Percentiles rank a stretch among this genome's conserved stretches.
Conservation (phyloP, 1,139 yeast species). For the Suhomyces kunorum region DNA sequence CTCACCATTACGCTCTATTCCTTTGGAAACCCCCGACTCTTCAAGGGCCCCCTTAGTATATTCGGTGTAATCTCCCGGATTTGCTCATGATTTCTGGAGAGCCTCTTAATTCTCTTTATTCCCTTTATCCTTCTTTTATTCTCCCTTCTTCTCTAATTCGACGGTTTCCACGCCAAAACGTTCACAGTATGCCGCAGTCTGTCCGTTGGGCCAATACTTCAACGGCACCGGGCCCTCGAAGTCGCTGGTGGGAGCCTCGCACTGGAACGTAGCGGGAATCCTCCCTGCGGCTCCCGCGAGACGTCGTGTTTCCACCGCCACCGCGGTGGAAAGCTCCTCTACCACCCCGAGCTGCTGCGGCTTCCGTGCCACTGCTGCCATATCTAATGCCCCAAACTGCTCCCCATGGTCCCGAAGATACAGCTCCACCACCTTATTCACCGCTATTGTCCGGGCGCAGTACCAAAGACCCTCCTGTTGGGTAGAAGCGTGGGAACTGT, state of each 20-base stretch:
- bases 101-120: no score
- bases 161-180: slow-evolving; percentile 25
- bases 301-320: slow-evolving; percentile 24
- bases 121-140: no score
- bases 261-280: slow-evolving; percentile 28
- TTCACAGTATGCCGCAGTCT: slow-evolving; percentile 35
- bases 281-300: slow-evolving; percentile 20
- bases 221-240: slow-evolving; percentile 18
- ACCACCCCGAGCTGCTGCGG: slow-evolving; percentile 15
- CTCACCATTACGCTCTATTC: no score
- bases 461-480: slow-evolving; percentile 29
- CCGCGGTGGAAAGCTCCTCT: slow-evolving; percentile 24
- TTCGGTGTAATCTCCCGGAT: no score
- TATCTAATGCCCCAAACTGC: slow-evolving; percentile 14
- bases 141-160: no score
- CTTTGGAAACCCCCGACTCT: no score
- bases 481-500: slow-evolving; percentile 26
- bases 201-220: slow-evolving; percentile 40
- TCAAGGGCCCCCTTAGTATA: no score
- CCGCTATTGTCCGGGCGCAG: slow-evolving; percentile 50
- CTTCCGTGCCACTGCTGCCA: slow-evolving; percentile 8
- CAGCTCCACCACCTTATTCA: slow-evolving; percentile 46
- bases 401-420: slow-evolving; percentile 17
- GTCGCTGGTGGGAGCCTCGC: slow-evolving; percentile 32
- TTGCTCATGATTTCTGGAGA: no score